Percentiles rank a stretch among this genome's conserved stretches.
Evolutionary conservation across 164 flowering plant species (phyloP).

Genomic region (Dillenia turbinata): DNA sequence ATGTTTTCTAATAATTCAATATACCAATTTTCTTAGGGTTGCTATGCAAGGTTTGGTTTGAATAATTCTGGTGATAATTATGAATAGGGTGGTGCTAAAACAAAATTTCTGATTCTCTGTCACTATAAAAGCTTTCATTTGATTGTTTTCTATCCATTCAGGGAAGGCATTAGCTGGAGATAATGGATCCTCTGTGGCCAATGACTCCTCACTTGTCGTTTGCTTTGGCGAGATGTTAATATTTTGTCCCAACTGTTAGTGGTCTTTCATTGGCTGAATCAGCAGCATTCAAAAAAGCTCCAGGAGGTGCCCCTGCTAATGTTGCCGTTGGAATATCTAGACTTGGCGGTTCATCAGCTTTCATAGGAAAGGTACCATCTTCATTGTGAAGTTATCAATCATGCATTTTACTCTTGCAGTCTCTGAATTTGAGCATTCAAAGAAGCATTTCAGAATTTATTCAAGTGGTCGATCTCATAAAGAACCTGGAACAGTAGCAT

Average conservation of each 20-base stretch:
- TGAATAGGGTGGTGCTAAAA: background rate
- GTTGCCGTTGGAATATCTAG: slow-evolving; percentile 96
- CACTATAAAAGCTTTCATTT: background rate
- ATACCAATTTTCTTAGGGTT: too few relatives aligned
- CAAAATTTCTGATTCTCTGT: background rate
- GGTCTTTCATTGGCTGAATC: slow-evolving; percentile 91
- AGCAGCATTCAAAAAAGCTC: slow-evolving; percentile 91
- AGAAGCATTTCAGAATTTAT: too few relatives aligned
- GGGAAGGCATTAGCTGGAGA: slow-evolving; percentile 51
- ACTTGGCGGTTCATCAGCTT: slow-evolving; percentile 91
- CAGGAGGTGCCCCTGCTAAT: slow-evolving; percentile 99
- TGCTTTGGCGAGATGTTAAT: slow-evolving; percentile 97
- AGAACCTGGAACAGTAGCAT: too few relatives aligned
- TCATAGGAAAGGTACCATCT: slow-evolving; percentile 81
- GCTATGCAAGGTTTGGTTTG: too few relatives aligned
- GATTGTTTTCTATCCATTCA: slow-evolving; percentile 10
- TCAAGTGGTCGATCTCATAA: too few relatives aligned
- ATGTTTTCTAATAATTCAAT: too few relatives aligned
- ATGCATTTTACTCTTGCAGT: too few relatives aligned
- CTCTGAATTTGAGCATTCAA: background rate
- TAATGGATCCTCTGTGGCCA: slow-evolving; percentile 31
- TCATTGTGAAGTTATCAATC: background rate
- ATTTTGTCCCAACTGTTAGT: slow-evolving; percentile 84
- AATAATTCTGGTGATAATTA: background rate
- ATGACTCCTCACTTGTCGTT: slow-evolving; percentile 65